These are phyloP conservation scores for Xylariales sp. DNA, from an alignment of 2,329 filamentous ascomycete species.

Conservation along the genomic window DNA sequence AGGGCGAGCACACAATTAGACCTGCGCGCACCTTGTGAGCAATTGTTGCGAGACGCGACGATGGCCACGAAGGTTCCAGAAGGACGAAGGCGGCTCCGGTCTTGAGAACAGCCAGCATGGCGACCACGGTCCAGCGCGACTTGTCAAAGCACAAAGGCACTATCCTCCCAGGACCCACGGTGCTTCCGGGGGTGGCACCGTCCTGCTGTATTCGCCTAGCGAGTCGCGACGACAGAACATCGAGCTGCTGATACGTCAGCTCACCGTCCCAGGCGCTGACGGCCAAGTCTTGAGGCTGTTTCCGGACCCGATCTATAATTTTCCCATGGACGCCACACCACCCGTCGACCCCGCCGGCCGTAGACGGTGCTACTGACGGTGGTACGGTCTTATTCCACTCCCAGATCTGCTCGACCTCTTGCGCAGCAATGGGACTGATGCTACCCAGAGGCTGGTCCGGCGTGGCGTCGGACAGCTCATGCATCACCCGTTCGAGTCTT, in stretches of 20 bases:
- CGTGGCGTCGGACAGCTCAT: neutral
- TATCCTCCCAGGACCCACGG: neutral
- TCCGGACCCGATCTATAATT: too few species aligned
- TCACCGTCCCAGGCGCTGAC: conserved; percentile 2
- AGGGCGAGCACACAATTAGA: too few species aligned
- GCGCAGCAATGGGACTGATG: neutral
- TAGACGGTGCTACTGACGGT: neutral
- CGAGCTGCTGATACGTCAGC: conserved; percentile 2
- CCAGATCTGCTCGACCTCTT: neutral
- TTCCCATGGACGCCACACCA: too few species aligned
- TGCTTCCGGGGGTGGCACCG: conserved; percentile 6
- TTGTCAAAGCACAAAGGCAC: conserved; percentile 4
- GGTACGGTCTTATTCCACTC: neutral
- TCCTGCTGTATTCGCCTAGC: neutral
- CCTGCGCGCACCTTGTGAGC: too few species aligned
- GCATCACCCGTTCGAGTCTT: too few species aligned
- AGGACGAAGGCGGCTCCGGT: neutral
- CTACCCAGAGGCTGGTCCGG: neutral
- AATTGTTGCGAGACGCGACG: too few species aligned
- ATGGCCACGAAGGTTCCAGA: too few species aligned
- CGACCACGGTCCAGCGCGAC: neutral
- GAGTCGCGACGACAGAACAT: neutral
- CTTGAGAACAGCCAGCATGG: conserved; percentile 1
- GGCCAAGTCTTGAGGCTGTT: neutral
- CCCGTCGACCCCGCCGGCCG: neutral